These are phyloP conservation scores for Leccinum variicolor DNA, from an alignment of 768 basidiomycete genomes.

Conservation along the genomic window DNA sequence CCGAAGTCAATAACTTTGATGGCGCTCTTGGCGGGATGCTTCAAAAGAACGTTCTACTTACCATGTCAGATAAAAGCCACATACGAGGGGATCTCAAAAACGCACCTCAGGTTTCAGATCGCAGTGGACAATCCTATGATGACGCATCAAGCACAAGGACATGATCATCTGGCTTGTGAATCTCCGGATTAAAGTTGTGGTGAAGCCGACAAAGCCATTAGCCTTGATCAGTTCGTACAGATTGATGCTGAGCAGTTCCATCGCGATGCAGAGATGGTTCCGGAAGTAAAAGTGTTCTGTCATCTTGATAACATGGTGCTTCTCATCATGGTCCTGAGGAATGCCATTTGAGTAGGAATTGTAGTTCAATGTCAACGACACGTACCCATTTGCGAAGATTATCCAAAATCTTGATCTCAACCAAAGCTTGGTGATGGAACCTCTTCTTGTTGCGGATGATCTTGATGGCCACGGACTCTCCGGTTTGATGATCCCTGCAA, in stretches of 20 bases:
- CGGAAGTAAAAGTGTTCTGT: constrained; percentile 98
- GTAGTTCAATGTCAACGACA: constrained; percentile 7
- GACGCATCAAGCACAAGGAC: constrained; percentile 89
- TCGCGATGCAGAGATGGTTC: constrained; percentile 95
- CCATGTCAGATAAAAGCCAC: constrained; percentile 1
- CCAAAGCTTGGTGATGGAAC: constrained; percentile 96
- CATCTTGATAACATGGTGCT: constrained; percentile 97
- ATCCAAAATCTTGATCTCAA: constrained; percentile 99
- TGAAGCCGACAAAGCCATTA: constrained; percentile 98
- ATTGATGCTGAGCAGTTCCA: constrained; percentile 97
- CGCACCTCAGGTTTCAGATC: constrained; percentile 96
- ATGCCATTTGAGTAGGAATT: not conserved
- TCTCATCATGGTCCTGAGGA: constrained; percentile 91
- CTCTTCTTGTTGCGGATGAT: constrained; percentile 99
- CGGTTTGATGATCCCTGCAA: constrained; percentile 93
- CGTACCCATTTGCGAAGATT: constrained; percentile 96
- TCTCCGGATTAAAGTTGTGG: constrained; percentile 89
- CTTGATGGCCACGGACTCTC: constrained; percentile 96
- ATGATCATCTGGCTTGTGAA: constrained; percentile 96
- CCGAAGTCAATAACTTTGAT: constrained; percentile 99
- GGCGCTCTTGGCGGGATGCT: constrained; percentile 93
- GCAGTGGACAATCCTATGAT: constrained; percentile 97
- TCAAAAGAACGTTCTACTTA: constrained; percentile 83
- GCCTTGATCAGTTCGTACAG: constrained; percentile 99
- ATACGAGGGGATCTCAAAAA: constrained; percentile 4